A percentile compares a stretch with the other conserved stretches of the same genome.
Conservation (phyloP, 768 basidiomycete species). For the Floccularia luteovirens region DNA sequence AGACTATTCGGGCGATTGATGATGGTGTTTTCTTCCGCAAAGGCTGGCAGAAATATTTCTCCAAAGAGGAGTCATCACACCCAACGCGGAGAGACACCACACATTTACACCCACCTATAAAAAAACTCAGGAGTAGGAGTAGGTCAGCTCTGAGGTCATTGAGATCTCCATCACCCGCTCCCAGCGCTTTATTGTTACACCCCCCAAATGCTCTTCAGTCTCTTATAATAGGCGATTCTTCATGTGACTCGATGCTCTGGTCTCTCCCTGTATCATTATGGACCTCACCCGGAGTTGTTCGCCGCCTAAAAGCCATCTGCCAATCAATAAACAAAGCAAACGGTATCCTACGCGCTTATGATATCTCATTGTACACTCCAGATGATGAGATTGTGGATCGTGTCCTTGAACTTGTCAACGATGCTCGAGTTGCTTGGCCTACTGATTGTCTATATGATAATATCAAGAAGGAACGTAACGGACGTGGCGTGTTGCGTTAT, state of each 20-base stretch:
- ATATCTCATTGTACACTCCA: slow-evolving; percentile 53
- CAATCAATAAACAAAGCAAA: slow-evolving; percentile 60
- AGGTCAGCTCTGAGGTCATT: slow-evolving; percentile 6
- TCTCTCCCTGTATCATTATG: slow-evolving; percentile 51
- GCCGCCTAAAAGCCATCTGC: slow-evolving; percentile 67
- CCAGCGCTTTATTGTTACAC: slow-evolving; percentile 9
- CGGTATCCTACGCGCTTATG: slow-evolving; percentile 60
- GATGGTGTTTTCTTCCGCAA: slow-evolving; percentile 63
- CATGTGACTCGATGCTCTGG: slow-evolving; percentile 60
- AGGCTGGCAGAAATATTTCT: slow-evolving; percentile 46
- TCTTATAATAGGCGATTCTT: slow-evolving; percentile 69
- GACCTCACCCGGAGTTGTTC: slow-evolving; percentile 52
- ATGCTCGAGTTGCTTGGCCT: slow-evolving; percentile 72
- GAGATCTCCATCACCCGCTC: slow-evolving; percentile 13
- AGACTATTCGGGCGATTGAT: slow-evolving; percentile 51
- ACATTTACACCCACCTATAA: slow-evolving; percentile 5
- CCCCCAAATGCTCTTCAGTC: slow-evolving; percentile 42
- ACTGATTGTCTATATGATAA: slow-evolving; percentile 55
- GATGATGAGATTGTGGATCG: slow-evolving; percentile 62
- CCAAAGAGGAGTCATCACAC: too few species aligned
- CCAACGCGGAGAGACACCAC: slow-evolving; percentile 9
- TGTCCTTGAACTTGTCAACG: slow-evolving; percentile 69
- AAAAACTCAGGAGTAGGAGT: slow-evolving; percentile 1
- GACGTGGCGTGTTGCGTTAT: slow-evolving; percentile 68
- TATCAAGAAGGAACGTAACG: slow-evolving; percentile 41